Conservation (phyloP, 345 rosid genomes). For the Stellera chamaejasme region DNA sequence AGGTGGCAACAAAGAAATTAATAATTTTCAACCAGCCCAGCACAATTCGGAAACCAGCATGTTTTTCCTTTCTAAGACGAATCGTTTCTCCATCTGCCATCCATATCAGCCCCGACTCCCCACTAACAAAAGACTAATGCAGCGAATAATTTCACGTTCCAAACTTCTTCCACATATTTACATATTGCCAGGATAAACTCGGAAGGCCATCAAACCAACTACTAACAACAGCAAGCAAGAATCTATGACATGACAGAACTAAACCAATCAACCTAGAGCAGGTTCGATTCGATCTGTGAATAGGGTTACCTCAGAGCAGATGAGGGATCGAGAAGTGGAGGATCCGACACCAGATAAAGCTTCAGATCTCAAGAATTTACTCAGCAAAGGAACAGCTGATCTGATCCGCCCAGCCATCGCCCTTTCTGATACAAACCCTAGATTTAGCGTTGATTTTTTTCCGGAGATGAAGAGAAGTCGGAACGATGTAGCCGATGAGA, state of each 20-base stretch:
- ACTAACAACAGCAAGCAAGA: not conserved
- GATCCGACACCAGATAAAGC: slow-evolving; percentile 30
- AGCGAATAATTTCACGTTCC: too few species aligned
- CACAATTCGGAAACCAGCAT: too few species aligned
- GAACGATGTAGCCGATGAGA: not conserved
- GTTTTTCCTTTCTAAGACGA: too few species aligned
- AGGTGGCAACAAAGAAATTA: too few species aligned
- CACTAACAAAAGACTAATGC: too few species aligned
- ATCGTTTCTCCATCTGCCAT: too few species aligned
- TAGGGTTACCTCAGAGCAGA: slow-evolving; percentile 44
- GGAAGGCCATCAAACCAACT: not conserved
- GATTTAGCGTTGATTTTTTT: not conserved
- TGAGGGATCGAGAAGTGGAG: slow-evolving; percentile 24
- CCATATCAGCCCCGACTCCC: too few species aligned
- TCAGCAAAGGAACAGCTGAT: slow-evolving; percentile 53
- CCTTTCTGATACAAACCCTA: slow-evolving; percentile 44
- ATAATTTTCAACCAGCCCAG: too few species aligned
- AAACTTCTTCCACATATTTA: not conserved
- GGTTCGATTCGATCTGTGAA: not conserved
- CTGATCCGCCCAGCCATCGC: slow-evolving; percentile 64
- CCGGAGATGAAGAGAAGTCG: not conserved
- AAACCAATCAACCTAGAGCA: not conserved
- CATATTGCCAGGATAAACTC: not conserved
- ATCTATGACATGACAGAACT: not conserved
- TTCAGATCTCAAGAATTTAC: slow-evolving; percentile 32